Evolutionary conservation across 768 basidiomycete species (phyloP).

Genomic region (Candolleomyces efflorescens): DNA sequence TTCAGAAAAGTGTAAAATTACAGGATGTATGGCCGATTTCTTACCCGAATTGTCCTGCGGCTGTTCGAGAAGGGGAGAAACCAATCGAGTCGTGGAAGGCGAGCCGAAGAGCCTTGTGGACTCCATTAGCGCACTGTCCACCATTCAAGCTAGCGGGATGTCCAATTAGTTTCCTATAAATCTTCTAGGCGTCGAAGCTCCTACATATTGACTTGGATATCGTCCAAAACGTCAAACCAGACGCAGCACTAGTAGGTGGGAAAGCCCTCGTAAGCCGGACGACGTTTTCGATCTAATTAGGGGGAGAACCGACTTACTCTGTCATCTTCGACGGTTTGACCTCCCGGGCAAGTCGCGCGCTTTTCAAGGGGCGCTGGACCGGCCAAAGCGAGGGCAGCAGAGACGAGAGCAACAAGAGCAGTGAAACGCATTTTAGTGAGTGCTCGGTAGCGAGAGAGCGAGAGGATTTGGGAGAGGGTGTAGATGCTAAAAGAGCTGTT

Average conservation of each 20-base stretch:
- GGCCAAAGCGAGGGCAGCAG: not conserved
- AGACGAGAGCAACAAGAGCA: not conserved
- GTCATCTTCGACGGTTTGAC: not conserved
- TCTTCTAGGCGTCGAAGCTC: too few relatives aligned
- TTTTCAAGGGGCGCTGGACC: not conserved
- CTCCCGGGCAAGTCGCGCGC: not conserved
- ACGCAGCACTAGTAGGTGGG: constrained; percentile 24
- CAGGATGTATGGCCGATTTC: constrained; percentile 1
- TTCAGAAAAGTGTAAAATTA: not conserved
- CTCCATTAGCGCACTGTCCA: not conserved
- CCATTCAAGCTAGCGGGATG: too few relatives aligned
- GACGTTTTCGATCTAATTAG: too few relatives aligned
- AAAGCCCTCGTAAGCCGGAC: not conserved
- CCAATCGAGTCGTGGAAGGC: constrained; percentile 44
- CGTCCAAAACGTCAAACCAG: constrained; percentile 36
- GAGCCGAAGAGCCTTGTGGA: constrained; percentile 21
- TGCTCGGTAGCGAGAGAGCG: too few relatives aligned
- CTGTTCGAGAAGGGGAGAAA: constrained; percentile 23
- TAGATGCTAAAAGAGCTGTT: too few relatives aligned
- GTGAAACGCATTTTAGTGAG: not conserved
- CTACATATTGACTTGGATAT: constrained; percentile 31
- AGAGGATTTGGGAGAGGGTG: too few relatives aligned
- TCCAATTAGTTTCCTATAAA: too few relatives aligned
- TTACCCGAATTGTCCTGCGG: constrained; percentile 20
- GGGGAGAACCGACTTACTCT: not conserved